Evolutionary conservation across 129 eudicot genomes (phyloP), one percentile per base, ranked within the genome.

Genomic region (Flaveria bidentis): DNA sequence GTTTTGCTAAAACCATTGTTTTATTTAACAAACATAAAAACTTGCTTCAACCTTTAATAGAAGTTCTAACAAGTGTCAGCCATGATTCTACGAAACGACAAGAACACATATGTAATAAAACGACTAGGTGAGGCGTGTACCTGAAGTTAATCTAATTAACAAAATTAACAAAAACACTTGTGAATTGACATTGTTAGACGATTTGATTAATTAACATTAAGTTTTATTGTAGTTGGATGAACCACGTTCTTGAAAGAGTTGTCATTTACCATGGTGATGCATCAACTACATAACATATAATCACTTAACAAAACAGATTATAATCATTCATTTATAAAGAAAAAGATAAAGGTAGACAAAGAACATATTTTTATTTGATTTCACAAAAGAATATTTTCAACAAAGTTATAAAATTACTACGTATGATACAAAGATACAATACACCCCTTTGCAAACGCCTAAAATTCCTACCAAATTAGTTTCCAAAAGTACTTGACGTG

Each of bases 241-340:
- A 87, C 71, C 25, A 75, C 92, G 33, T 84, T 88, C 15, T 84
- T 93, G 81, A 96, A 93, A 80, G 88, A 87, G 65, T 74, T 90
- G 47, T 46, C 88, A 47, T 46, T 90, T 26, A 49, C 42, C 33
- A 71, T 50, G 1, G 90, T 93, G 23, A 79, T 88, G 39, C 6
- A 5, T 33, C 39, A 33, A 33, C 6, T 33, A 5, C 39, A 33
- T 33, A 33, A 33, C 39, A 33, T 33, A 33, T 33, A 33, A 33
- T 33, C 39, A 33, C 39, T 33, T 5, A 33, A 33, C 39, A 33
- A 33, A 33, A 33, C 39, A 33, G 6, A 33, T 2, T 44, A 44
- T 1, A 44, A 44, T 44, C 49, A 44, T 44, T 44, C 49, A 11
- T 44, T 44, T 44, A 11, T 44, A 44, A 44, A 44, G 13, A 44